phyloP scores from a whole-genome alignment of 345 rosid species.

The Hypericum perforatum region DNA sequence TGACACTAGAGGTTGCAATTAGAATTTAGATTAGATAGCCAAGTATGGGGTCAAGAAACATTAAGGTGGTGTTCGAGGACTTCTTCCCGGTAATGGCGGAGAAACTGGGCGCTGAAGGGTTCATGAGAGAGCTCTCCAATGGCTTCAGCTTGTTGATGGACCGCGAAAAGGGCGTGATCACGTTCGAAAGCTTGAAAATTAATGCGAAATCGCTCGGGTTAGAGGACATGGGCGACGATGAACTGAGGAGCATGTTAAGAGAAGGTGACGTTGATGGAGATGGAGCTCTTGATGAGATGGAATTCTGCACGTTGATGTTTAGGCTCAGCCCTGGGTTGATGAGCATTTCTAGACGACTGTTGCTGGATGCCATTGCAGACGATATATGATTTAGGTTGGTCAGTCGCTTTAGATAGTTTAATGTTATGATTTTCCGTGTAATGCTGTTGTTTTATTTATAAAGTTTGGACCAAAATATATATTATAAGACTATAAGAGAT shows the following conservation, averaged over 20 bases:
- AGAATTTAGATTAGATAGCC: too few relatives aligned
- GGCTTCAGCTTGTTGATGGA: conserved; percentile 51
- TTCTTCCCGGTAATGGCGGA: conserved; percentile 51
- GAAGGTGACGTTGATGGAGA: conserved; percentile 59
- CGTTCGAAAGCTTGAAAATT: conserved; percentile 43
- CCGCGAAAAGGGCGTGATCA: conserved; percentile 33
- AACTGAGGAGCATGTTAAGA: conserved; percentile 35
- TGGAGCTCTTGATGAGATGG: conserved; percentile 38
- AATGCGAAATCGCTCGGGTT: conserved; percentile 33
- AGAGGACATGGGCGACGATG: conserved; percentile 38
- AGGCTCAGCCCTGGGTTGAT: conserved; percentile 53
- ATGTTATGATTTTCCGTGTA: too few relatives aligned
- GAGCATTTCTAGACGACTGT: conserved; percentile 24
- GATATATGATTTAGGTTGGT: conserved; percentile 7
- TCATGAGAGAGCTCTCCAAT: conserved; percentile 42
- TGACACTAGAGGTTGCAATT: too few relatives aligned
- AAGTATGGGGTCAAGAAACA: conserved; percentile 19
- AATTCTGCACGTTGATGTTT: conserved; percentile 53
- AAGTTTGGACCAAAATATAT: not conserved
- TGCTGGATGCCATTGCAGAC: conserved; percentile 27
- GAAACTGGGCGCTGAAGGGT: conserved; percentile 41
- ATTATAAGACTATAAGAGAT: too few relatives aligned
- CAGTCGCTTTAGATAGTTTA: too few relatives aligned
- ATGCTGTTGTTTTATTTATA: too few relatives aligned
- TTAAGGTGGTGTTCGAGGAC: conserved; percentile 38